Percentiles rank a stretch among this genome's conserved stretches.
Conservation (phyloP, 1,284 basidiomycete genomes). For the Coniophora puteana region DNA sequence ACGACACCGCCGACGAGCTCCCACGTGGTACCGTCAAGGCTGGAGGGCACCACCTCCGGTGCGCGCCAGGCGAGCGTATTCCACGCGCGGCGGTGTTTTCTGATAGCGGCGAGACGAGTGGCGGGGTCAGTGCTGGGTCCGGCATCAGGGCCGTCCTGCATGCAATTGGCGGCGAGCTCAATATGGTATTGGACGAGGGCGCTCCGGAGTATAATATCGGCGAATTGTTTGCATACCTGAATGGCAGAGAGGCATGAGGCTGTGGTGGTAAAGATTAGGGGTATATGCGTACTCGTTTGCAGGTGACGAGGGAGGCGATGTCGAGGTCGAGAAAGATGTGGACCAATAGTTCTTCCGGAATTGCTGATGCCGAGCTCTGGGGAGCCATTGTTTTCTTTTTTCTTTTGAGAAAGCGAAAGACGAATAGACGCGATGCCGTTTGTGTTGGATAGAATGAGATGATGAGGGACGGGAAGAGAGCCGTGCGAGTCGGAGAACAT, state of each 20-base stretch:
- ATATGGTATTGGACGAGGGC: slow-evolving; percentile 43
- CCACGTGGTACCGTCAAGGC: slow-evolving; percentile 38
- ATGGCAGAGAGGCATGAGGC: not conserved
- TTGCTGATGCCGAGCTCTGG: not conserved
- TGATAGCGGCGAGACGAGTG: slow-evolving; percentile 37
- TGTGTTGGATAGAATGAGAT: no score
- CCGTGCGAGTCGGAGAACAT: no score
- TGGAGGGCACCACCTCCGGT: slow-evolving; percentile 34
- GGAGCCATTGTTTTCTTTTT: no score
- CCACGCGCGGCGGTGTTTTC: slow-evolving; percentile 44
- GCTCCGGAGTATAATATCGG: slow-evolving; percentile 35
- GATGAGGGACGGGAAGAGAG: no score
- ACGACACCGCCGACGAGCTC: slow-evolving; percentile 59
- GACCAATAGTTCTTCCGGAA: not conserved
- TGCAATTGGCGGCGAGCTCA: slow-evolving; percentile 45
- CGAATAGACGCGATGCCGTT: no score
- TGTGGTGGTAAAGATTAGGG: not conserved
- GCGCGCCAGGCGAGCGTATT: slow-evolving; percentile 34
- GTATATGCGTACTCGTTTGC: not conserved
- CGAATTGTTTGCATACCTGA: slow-evolving; percentile 46
- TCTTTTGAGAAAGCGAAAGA: no score
- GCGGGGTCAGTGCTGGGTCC: slow-evolving; percentile 22
- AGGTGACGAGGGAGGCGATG: not conserved
- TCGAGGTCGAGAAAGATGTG: not conserved
- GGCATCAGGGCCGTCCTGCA: slow-evolving; percentile 37